Evolutionary conservation across 2,329 filamentous ascomycete genomes (phyloP).

Genomic region (Alternaria incomplexa): DNA sequence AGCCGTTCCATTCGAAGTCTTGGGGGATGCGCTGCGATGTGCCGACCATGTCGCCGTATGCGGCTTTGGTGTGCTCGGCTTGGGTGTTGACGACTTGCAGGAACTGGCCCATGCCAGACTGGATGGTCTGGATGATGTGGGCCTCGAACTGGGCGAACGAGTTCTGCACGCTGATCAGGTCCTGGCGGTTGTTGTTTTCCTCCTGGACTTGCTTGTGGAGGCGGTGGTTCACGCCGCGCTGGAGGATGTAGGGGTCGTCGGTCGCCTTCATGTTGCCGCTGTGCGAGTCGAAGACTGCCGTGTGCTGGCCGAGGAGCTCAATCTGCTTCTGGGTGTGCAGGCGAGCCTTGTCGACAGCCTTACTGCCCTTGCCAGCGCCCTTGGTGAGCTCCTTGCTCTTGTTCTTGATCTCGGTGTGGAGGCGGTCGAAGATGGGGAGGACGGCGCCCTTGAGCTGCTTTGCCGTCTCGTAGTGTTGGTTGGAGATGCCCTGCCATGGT

Average conservation of each 20-base stretch:
- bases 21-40: conserved; percentile 77
- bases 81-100: conserved; percentile 80
- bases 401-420: conserved; percentile 96
- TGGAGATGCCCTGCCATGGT: conserved; percentile 72
- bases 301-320: conserved; percentile 86
- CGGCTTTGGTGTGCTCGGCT: conserved; percentile 77
- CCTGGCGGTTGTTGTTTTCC: conserved; percentile 95
- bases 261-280: conserved; percentile 72
- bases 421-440: conserved; percentile 83
- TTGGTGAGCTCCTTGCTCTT: conserved; percentile 88
- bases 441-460: conserved; percentile 87
- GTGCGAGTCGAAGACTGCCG: conserved; percentile 77
- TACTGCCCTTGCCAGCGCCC: conserved; percentile 82
- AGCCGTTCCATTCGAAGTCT: conserved; percentile 92
- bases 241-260: conserved; percentile 88
- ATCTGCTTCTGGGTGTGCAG: conserved; percentile 92
- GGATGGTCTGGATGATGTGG: conserved; percentile 81
- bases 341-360: conserved; percentile 90
- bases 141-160: conserved; percentile 87
- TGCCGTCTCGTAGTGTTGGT: conserved; percentile 88
- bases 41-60: conserved; percentile 84
- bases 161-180: conserved; percentile 88
- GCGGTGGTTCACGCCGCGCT: conserved; percentile 80
- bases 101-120: conserved; percentile 83
- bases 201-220: conserved; percentile 90